phyloP scores from a whole-genome alignment of 306 rosid species.

The Styphnolobium japonicum region DNA sequence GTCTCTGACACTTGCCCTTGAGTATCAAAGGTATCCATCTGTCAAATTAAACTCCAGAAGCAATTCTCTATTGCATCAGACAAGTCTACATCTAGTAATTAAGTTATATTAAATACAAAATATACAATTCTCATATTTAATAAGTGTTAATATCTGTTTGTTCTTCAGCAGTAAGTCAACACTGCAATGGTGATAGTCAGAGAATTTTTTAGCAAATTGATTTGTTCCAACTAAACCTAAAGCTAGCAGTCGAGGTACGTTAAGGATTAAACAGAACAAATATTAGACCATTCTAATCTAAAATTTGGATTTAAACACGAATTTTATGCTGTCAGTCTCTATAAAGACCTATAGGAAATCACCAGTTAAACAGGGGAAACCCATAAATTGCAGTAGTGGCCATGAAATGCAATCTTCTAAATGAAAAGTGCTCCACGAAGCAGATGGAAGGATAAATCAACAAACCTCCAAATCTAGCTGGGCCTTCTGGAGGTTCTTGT shows the following conservation, averaged over 20 bases:
- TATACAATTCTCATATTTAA: not conserved
- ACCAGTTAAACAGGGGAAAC: constrained; percentile 13
- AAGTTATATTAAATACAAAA: not conserved
- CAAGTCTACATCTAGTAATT: not conserved
- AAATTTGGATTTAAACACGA: not conserved
- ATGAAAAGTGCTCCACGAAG: constrained; percentile 24
- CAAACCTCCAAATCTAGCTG: constrained; percentile 96
- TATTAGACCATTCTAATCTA: not conserved
- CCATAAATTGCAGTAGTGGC: constrained; percentile 3
- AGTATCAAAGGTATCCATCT: not conserved
- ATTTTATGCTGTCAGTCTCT: not conserved
- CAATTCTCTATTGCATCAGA: not conserved
- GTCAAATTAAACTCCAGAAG: not conserved
- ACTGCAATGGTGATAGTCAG: not conserved
- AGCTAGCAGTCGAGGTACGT: not conserved
- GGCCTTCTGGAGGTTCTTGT: constrained; percentile 74
- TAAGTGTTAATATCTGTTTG: not conserved
- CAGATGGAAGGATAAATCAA: constrained; percentile 29
- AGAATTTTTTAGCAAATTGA: not conserved
- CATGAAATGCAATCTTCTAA: constrained; percentile 9
- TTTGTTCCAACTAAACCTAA: not conserved
- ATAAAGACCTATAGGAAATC: not conserved
- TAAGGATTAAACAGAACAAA: not conserved
- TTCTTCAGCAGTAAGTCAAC: not conserved
- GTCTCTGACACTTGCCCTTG: no score